phyloP scores from a whole-genome alignment of 768 basidiomycete species.

The Mycena chlorophos region DNA sequence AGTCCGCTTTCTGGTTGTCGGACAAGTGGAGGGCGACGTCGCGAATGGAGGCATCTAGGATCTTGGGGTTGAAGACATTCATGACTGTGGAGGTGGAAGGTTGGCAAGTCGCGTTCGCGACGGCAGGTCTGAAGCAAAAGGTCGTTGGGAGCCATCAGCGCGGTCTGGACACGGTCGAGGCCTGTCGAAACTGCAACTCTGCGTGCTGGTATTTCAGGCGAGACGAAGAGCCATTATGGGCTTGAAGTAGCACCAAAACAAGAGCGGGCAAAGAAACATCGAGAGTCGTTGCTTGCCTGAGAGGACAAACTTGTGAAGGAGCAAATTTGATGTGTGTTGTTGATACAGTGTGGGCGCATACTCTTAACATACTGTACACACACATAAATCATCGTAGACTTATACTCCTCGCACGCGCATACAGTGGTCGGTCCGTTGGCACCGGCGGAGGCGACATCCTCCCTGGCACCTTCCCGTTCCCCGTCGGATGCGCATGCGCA shows the following conservation, averaged over 20 bases:
- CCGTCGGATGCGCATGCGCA: too few relatives aligned
- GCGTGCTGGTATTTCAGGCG: too few relatives aligned
- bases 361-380: neutral
- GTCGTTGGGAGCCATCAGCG: too few relatives aligned
- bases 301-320: neutral
- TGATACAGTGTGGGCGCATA: neutral
- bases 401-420: conserved; percentile 15
- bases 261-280: too few relatives aligned
- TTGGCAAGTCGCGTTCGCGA: too few relatives aligned
- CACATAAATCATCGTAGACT: conserved; percentile 8
- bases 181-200: too few relatives aligned
- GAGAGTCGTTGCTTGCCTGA: too few relatives aligned
- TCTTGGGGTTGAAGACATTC: conserved; percentile 74
- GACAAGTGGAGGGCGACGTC: conserved; percentile 60
- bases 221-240: too few relatives aligned
- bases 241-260: too few relatives aligned
- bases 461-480: neutral
- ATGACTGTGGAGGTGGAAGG: too few relatives aligned
- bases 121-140: too few relatives aligned
- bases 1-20: conserved; percentile 67
- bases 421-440: conserved; percentile 4
- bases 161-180: too few relatives aligned
- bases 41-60: conserved; percentile 73
- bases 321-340: neutral
- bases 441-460: conserved; percentile 6